Evolutionary conservation across 257 asterid species (phyloP).

Genomic region (Henckelia pumila): DNA sequence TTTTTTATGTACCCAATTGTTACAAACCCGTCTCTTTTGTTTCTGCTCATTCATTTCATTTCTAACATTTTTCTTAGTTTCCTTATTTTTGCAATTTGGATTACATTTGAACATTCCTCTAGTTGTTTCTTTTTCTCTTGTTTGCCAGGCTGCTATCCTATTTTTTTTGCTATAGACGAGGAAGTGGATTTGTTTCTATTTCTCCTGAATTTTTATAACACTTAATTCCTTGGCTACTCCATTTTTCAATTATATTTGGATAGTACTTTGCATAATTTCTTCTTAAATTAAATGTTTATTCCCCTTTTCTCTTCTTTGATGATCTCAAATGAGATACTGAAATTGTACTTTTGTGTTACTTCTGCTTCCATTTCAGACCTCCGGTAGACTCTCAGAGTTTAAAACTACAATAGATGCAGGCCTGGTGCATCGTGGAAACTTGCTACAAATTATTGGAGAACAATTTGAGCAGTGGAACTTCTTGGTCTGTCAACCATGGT

Average conservation of each 20-base stretch:
- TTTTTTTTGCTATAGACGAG: not conserved
- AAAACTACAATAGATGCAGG: slow-evolving; percentile 96
- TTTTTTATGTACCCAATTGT: not conserved
- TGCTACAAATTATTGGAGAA: slow-evolving; percentile 74
- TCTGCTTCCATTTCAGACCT: slow-evolving; percentile 54
- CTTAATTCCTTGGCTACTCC: not conserved
- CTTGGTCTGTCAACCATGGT: slow-evolving; percentile 52
- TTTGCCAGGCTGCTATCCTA: not conserved
- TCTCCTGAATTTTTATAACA: not conserved
- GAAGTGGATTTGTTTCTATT: not conserved
- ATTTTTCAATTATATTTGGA: not conserved
- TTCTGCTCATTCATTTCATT: slow-evolving; percentile 10
- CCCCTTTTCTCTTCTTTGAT: not conserved
- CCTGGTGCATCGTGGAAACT: slow-evolving; percentile 76
- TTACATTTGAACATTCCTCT: not conserved
- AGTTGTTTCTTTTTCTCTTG: not conserved
- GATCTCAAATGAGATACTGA: not conserved
- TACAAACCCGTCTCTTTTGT: not conserved
- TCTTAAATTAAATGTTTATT: not conserved
- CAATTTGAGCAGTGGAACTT: slow-evolving; percentile 83
- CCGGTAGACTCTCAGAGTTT: slow-evolving; percentile 79
- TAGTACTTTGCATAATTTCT: not conserved
- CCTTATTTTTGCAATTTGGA: not conserved
- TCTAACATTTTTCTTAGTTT: slow-evolving; percentile 9
- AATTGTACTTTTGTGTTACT: not conserved